phyloP scores from a whole-genome alignment of 139 green algal genomes.

The Chlorella sorokiniana region DNA sequence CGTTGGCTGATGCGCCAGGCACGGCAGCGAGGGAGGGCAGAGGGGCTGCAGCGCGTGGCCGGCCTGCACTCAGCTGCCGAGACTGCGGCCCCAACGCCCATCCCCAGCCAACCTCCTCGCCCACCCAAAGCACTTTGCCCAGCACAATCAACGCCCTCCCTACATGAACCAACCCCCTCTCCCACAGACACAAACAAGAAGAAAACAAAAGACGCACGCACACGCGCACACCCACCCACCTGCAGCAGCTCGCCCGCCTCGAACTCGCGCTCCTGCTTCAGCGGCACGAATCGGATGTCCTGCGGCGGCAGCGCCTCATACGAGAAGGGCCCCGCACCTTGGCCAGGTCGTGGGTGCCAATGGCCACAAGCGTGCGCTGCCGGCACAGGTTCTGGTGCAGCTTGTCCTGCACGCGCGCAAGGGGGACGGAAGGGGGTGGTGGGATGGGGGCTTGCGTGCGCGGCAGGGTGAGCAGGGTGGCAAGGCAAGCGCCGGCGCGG shows the following conservation, averaged over 20 bases:
- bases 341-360: slow-evolving; percentile 97
- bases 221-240: slow-evolving; percentile 37
- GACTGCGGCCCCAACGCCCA: no score
- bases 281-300: slow-evolving; percentile 94
- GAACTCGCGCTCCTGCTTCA: slow-evolving; percentile 95
- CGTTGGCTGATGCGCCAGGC: no score
- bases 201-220: no score
- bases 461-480: background rate
- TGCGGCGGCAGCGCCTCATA: slow-evolving; percentile 95
- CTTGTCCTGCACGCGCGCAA: slow-evolving; percentile 83
- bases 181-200: no score
- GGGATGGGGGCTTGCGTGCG: no score
- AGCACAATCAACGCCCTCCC: no score
- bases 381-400: slow-evolving; percentile 99
- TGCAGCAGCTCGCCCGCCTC: slow-evolving; percentile 89
- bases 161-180: no score
- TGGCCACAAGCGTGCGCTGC: slow-evolving; percentile 94
- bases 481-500: background rate
- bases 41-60: no score
- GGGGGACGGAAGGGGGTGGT: background rate
- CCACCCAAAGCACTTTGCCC: no score
- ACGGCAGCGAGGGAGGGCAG: no score
- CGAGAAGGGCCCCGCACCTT: slow-evolving; percentile 91
- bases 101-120: no score
- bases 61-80: no score